Conservation (phyloP, 371 early-diverging fungal genomes). For the Rhizopus arrhizus region DNA sequence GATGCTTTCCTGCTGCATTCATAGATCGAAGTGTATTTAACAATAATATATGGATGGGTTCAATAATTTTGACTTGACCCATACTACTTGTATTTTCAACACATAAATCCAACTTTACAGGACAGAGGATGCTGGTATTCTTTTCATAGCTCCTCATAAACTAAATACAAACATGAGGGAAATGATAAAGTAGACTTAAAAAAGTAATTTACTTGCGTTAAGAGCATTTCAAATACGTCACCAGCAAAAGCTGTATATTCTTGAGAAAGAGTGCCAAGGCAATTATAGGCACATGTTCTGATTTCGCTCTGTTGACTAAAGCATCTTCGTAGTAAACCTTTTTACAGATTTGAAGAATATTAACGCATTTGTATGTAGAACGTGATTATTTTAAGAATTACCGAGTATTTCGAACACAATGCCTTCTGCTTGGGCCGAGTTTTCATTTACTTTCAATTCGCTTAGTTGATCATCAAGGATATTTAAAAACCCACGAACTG, state of each 20-base stretch:
- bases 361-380: no score
- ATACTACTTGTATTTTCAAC: conserved; percentile 49
- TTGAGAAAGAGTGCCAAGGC: conserved; percentile 47
- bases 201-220: conserved; percentile 45
- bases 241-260: conserved; percentile 35
- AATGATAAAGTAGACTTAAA: not conserved
- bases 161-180: conserved; percentile 10
- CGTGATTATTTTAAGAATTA: conserved; percentile 14
- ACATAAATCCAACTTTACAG: conserved; percentile 51
- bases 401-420: conserved; percentile 59
- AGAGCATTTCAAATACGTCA: conserved; percentile 57
- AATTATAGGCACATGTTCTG: conserved; percentile 51
- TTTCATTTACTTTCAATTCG: conserved; percentile 14
- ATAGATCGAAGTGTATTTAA: conserved; percentile 35
- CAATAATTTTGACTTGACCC: conserved; percentile 33
- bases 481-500: conserved; percentile 59
- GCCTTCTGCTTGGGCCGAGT: conserved; percentile 23
- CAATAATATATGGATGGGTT: conserved; percentile 47
- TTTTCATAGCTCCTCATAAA: conserved; percentile 41
- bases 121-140: conserved; percentile 31
- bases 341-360: not conserved
- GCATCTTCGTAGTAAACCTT: conserved; percentile 62
- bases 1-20: conserved; percentile 2
- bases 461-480: conserved; percentile 36
- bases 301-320: conserved; percentile 62